Conservation (phyloP, 163 green algal genomes). For the Chlorella variabilis region DNA sequence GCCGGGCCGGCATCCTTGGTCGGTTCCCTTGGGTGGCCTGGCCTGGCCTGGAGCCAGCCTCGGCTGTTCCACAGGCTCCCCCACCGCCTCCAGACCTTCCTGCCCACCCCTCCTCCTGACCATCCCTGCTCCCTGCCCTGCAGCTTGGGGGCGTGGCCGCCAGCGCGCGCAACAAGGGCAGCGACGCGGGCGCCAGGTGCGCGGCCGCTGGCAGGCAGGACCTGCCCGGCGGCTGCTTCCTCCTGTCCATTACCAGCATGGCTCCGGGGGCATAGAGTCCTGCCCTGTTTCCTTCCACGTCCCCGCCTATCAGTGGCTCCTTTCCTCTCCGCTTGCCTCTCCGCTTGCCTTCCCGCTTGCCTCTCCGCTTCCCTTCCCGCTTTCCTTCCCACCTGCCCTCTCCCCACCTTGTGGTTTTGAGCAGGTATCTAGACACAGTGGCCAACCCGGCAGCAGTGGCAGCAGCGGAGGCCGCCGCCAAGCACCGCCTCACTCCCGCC, state of each 20-base stretch:
- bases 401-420: no score
- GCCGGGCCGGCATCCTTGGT: no score
- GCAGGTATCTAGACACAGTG: slow-evolving; percentile 42
- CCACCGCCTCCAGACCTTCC: not conserved
- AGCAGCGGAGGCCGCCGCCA: slow-evolving; percentile 8
- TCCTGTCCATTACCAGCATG: no score
- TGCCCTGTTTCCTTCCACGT: no score
- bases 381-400: not conserved
- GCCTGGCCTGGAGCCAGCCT: no score
- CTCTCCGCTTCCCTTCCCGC: not conserved
- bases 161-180: slow-evolving; percentile 20
- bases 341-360: not conserved
- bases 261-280: no score
- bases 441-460: slow-evolving; percentile 42
- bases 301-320: no score
- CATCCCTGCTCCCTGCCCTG: not conserved
- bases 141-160: slow-evolving; percentile 24
- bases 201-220: no score
- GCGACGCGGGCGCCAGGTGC: slow-evolving; percentile 30
- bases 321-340: no score
- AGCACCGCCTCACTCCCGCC: slow-evolving; percentile 8
- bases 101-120: not conserved
- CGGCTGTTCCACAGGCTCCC: no score
- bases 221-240: no score
- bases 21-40: no score